Conservation (phyloP, 352 stramenopile genomes). For the Aphanomyces astaci region DNA sequence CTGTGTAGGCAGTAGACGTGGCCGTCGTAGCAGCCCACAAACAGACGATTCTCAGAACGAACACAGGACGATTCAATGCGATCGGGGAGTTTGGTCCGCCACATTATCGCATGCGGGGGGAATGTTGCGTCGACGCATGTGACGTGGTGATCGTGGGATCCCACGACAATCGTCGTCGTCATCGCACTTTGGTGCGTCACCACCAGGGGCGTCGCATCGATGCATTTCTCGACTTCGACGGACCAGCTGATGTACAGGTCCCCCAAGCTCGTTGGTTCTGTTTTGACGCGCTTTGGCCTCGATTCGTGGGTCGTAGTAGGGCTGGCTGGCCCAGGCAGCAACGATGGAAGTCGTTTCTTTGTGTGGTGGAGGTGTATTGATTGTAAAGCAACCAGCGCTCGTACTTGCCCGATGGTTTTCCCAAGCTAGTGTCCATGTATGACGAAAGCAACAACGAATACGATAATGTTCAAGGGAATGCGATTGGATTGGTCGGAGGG, state of each 20-base stretch:
- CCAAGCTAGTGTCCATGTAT: neutral
- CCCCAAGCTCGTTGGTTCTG: too few relatives aligned
- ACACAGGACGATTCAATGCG: neutral
- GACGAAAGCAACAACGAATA: neutral
- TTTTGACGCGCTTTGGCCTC: neutral
- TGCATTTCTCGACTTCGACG: conserved; percentile 3
- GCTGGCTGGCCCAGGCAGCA: too few relatives aligned
- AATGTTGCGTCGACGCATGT: neutral
- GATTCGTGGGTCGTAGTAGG: neutral
- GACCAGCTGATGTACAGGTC: neutral
- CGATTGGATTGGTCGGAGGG: too few relatives aligned
- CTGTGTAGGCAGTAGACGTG: neutral
- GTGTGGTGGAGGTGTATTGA: too few relatives aligned
- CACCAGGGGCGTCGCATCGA: conserved; percentile 4
- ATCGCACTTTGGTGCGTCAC: neutral
- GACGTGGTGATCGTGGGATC: conserved; percentile 14
- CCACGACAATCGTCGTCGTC: neutral
- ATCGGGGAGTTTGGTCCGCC: conserved; percentile 9
- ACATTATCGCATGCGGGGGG: neutral
- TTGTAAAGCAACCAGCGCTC: neutral
- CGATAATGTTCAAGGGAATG: too few relatives aligned
- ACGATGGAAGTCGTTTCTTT: too few relatives aligned
- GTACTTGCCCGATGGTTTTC: neutral
- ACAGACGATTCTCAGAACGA: neutral
- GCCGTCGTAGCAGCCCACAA: conserved; percentile 16